These are phyloP conservation scores for Petunia axillaris DNA, from an alignment of 257 asterid genomes.

Conservation along the genomic window DNA sequence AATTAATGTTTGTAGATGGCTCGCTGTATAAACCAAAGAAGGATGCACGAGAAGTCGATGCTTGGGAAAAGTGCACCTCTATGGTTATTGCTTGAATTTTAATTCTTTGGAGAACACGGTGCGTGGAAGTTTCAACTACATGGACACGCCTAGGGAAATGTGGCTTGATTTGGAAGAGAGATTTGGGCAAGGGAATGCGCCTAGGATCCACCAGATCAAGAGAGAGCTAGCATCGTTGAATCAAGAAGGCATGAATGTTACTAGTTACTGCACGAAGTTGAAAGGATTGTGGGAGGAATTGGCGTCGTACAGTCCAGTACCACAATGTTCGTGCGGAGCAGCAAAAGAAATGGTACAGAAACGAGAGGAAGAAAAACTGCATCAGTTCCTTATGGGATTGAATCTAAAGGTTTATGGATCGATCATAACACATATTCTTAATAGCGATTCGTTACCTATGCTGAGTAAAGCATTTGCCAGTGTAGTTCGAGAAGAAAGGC, in stretches of 20 bases:
- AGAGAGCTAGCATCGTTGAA: not conserved
- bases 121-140: not conserved
- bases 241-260: not conserved
- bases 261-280: not conserved
- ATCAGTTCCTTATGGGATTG: not conserved
- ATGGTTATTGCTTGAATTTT: not conserved
- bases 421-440: no score
- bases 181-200: no score
- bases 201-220: no score
- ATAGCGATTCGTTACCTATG: no score
- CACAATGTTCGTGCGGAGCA: not conserved
- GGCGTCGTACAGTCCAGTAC: not conserved
- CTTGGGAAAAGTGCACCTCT: conserved; percentile 4
- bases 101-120: not conserved
- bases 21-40: not conserved
- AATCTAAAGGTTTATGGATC: no score
- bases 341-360: not conserved
- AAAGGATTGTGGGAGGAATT: not conserved
- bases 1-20: not conserved
- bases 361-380: not conserved
- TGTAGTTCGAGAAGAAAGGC: no score
- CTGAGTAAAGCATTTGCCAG: no score
- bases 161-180: not conserved
- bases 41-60: not conserved
- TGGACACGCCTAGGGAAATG: conserved; percentile 3